phyloP scores from a whole-genome alignment of 2,329 filamentous ascomycete species.

The Acrocalymma vagum region DNA sequence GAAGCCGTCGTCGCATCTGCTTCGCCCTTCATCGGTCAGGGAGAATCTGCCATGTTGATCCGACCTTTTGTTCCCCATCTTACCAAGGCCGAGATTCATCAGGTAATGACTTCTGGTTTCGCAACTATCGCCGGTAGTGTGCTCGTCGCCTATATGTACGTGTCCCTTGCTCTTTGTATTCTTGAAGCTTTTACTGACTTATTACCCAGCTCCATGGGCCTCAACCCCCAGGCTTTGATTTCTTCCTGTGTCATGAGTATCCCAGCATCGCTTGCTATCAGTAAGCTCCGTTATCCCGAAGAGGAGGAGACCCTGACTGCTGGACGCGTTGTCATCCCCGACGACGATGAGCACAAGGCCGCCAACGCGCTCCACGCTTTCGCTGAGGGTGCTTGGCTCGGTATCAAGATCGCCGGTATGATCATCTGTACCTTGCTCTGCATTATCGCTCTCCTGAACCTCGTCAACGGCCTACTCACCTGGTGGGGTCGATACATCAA shows the following conservation, averaged over 20 bases:
- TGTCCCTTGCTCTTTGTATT: background rate
- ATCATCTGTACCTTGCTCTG: constrained; percentile 82
- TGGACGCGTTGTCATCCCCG: constrained; percentile 80
- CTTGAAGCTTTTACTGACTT: background rate
- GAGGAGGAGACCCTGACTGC: constrained; percentile 86
- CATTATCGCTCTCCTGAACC: constrained; percentile 78
- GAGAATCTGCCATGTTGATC: constrained; percentile 93
- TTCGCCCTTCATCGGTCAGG: constrained; percentile 93
- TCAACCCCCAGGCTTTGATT: constrained; percentile 85
- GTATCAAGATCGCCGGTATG: constrained; percentile 86
- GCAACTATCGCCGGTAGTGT: constrained; percentile 92
- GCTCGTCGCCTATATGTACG: constrained; percentile 79
- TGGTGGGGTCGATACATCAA: constrained; percentile 87
- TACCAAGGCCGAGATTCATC: constrained; percentile 87
- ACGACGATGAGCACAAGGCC: constrained; percentile 78
- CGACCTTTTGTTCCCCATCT: constrained; percentile 85
- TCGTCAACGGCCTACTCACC: constrained; percentile 78
- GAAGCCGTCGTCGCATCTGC: constrained; percentile 94
- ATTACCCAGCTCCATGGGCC: constrained; percentile 66
- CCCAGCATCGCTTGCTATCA: constrained; percentile 86
- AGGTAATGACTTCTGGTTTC: constrained; percentile 92
- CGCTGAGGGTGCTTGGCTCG: constrained; percentile 83
- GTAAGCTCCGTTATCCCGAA: constrained; percentile 90
- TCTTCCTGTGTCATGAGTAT: constrained; percentile 97
- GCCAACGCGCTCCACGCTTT: constrained; percentile 86